Conservation (phyloP, 1,284 basidiomycete genomes). For the Golubevia pallescens region DNA sequence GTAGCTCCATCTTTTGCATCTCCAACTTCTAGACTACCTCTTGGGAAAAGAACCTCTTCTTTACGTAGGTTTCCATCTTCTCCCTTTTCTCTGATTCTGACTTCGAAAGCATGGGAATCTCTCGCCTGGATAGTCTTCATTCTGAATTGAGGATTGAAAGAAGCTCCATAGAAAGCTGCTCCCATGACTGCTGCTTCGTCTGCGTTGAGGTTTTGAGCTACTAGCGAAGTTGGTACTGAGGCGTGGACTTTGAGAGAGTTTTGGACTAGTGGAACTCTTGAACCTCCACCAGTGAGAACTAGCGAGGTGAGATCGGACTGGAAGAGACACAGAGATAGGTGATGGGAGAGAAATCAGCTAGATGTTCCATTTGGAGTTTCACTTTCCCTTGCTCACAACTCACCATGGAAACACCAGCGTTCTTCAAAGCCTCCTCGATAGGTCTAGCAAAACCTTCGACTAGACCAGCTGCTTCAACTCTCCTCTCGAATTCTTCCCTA, state of each 20-base stretch:
- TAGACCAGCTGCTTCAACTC: conserved; percentile 29
- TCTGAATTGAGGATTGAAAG: conserved; percentile 87
- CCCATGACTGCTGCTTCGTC: conserved; percentile 95
- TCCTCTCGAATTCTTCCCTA: conserved; percentile 73
- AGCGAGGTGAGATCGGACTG: conserved; percentile 77
- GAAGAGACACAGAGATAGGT: too few species aligned
- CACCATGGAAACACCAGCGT: conserved; percentile 75
- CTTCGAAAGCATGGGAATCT: too few species aligned
- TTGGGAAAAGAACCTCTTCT: conserved; percentile 37
- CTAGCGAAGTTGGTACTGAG: conserved; percentile 50
- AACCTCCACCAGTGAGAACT: conserved; percentile 86
- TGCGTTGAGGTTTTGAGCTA: conserved; percentile 84
- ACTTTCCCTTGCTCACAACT: too few species aligned
- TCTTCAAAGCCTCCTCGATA: conserved; percentile 76
- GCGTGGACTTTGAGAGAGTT: conserved; percentile 31
- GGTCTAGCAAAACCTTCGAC: conserved; percentile 33
- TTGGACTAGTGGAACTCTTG: conserved; percentile 91
- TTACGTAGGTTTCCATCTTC: conserved; percentile 7
- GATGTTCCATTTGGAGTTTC: too few species aligned
- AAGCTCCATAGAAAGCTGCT: conserved; percentile 90
- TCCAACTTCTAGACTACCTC: conserved; percentile 25
- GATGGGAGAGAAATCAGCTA: too few species aligned
- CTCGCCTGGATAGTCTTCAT: too few species aligned
- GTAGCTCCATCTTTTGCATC: conserved; percentile 7
- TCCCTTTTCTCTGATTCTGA: too few species aligned